phyloP scores from a whole-genome alignment of 2,329 filamentous ascomycete species.

The Byssochlamys sp. region DNA sequence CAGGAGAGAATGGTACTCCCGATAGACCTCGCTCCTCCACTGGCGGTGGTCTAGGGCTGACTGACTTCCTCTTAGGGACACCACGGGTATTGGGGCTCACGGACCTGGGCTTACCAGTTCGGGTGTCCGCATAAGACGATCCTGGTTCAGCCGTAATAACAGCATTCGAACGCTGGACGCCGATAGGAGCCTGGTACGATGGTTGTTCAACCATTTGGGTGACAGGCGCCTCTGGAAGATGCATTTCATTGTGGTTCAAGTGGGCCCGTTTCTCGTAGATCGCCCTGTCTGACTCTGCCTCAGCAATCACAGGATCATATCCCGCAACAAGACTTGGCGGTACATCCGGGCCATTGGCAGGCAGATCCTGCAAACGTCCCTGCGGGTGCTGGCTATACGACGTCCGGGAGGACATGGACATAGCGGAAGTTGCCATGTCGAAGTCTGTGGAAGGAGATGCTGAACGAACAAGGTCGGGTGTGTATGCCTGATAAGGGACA shows the following conservation, averaged over 20 bases:
- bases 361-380: constrained; percentile 15
- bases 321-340: constrained; percentile 35
- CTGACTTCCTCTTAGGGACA: constrained; percentile 47
- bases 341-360: constrained; percentile 20
- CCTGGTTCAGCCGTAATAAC: not conserved
- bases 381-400: constrained; percentile 11
- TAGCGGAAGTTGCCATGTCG: constrained; percentile 7
- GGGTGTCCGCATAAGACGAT: constrained; percentile 1
- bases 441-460: constrained; percentile 13
- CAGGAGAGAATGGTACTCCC: constrained; percentile 50
- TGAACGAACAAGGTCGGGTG: constrained; percentile 16
- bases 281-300: constrained; percentile 20
- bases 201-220: constrained; percentile 12
- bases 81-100: constrained; percentile 26
- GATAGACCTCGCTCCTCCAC: constrained; percentile 32
- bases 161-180: constrained; percentile 8
- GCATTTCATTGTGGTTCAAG: constrained; percentile 15
- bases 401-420: constrained; percentile 16
- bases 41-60: constrained; percentile 46
- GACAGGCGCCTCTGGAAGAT: constrained; percentile 18
- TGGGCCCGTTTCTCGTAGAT: constrained; percentile 18
- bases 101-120: constrained; percentile 20
- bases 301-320: constrained; percentile 24
- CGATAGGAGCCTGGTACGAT: constrained; percentile 1
- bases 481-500: constrained; percentile 19